phyloP scores from a whole-genome alignment of 768 basidiomycete species.

The Pisolithus orientalis region DNA sequence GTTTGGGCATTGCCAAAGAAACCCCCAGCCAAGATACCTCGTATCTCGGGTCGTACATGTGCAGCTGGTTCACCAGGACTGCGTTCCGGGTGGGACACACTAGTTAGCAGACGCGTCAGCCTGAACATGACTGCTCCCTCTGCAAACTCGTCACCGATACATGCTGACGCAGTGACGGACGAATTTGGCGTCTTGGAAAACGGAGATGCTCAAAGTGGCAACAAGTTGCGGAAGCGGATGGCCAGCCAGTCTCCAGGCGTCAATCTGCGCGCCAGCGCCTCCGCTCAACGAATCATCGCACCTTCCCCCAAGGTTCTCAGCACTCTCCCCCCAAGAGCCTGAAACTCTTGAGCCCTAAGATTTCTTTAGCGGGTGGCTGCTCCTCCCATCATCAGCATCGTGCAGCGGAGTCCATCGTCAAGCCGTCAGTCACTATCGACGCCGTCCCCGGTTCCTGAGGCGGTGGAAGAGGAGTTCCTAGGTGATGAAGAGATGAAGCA shows the following conservation, averaged over 20 bases:
- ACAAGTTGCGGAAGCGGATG: constrained; percentile 31
- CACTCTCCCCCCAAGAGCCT: constrained; percentile 79
- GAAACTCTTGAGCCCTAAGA: constrained; percentile 77
- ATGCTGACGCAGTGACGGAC: constrained; percentile 40
- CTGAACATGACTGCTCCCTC: constrained; percentile 53
- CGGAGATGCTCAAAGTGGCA: constrained; percentile 41
- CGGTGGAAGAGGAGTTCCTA: constrained; percentile 75
- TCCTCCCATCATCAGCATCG: constrained; percentile 43
- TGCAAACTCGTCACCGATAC: constrained; percentile 57
- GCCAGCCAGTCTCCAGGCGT: constrained; percentile 38
- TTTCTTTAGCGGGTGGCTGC: constrained; percentile 52
- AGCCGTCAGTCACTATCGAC: constrained; percentile 75
- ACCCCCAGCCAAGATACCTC: constrained; percentile 89
- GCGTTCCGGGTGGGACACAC: constrained; percentile 43
- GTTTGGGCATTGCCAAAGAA: constrained; percentile 58
- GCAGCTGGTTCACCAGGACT: constrained; percentile 67
- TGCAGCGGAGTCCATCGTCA: constrained; percentile 47
- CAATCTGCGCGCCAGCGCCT: constrained; percentile 49
- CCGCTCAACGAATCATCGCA: constrained; percentile 34
- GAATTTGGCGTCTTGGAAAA: constrained; percentile 78
- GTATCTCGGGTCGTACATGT: constrained; percentile 82
- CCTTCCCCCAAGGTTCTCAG: constrained; percentile 66
- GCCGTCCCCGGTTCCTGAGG: constrained; percentile 75
- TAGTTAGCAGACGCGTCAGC: constrained; percentile 61
- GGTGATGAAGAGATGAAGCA: constrained; percentile 98